Conservation (phyloP, 129 eudicot genomes). For the Flaveria linearis region DNA sequence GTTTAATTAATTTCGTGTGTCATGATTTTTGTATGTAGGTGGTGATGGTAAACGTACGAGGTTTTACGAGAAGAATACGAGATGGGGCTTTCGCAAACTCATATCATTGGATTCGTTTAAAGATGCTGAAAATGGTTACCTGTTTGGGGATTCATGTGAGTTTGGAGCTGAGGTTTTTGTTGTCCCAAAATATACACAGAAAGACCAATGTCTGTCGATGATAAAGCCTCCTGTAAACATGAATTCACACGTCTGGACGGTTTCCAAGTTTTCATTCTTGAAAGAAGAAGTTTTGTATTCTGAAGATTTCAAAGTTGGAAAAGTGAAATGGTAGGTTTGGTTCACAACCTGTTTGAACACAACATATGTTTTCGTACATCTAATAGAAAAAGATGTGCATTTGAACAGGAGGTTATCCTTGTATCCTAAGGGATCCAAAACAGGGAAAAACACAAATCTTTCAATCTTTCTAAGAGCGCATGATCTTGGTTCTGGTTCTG, state of each 20-base stretch:
- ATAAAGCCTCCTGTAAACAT: slow-evolving; percentile 28
- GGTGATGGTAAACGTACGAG: slow-evolving; percentile 35
- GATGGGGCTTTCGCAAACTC: slow-evolving; percentile 41
- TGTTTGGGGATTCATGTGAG: slow-evolving; percentile 39
- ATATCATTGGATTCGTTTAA: slow-evolving; percentile 36
- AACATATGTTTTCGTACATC: too few species aligned
- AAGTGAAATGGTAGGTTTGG: slow-evolving; percentile 31
- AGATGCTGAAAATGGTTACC: slow-evolving; percentile 35
- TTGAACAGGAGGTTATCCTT: slow-evolving; percentile 34
- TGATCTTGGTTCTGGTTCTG: slow-evolving; percentile 24
- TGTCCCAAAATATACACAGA: slow-evolving; percentile 37
- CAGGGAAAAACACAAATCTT: slow-evolving; percentile 39
- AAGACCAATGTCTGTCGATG: slow-evolving; percentile 37
- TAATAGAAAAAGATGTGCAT: too few species aligned
- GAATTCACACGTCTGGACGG: slow-evolving; percentile 31
- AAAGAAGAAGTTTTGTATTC: slow-evolving; percentile 26
- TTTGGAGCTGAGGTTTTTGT: slow-evolving; percentile 48
- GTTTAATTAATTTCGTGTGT: background rate
- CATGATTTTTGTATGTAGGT: slow-evolving; percentile 16
- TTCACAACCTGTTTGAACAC: background rate
- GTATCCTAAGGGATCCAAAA: slow-evolving; percentile 38
- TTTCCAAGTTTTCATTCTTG: slow-evolving; percentile 27
- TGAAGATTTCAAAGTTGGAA: slow-evolving; percentile 35
- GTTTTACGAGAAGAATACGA: slow-evolving; percentile 36
- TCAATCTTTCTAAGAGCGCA: slow-evolving; percentile 40